Percentiles rank a stretch among this genome's conserved stretches.
Evolutionary conservation across 495 filamentous ascomycete species (phyloP).

Genomic region (Penicillium mononematosum): DNA sequence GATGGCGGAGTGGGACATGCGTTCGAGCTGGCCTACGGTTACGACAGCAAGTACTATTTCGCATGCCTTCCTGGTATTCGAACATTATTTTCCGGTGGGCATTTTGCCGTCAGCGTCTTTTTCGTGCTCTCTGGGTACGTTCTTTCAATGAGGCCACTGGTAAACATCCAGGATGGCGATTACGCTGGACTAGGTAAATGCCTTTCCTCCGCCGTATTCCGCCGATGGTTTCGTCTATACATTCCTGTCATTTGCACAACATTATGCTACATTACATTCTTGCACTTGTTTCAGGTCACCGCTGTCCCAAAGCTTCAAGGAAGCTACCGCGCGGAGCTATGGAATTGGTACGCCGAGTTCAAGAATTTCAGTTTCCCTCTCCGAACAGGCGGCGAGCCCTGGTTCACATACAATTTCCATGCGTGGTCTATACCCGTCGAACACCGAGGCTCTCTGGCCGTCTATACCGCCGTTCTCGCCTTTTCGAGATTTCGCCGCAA

Average conservation of each 20-base stretch:
- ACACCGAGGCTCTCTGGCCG: constrained; percentile 47
- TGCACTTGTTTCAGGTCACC: constrained; percentile 49
- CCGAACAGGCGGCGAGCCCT: constrained; percentile 46
- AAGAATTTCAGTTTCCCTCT: constrained; percentile 61
- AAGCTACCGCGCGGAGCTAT: constrained; percentile 45
- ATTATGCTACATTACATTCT: constrained; percentile 48
- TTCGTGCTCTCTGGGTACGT: constrained; percentile 62
- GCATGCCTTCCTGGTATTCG: constrained; percentile 40
- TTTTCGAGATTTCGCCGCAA: constrained; percentile 36
- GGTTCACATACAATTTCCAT: constrained; percentile 47
- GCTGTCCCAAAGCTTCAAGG: constrained; percentile 34
- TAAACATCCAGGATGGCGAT: constrained; percentile 48
- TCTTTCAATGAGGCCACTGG: constrained; percentile 50
- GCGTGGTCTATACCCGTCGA: constrained; percentile 55
- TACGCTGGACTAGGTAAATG: constrained; percentile 30
- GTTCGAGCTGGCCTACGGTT: constrained; percentile 35
- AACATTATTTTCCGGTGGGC: constrained; percentile 47
- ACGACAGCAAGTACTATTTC: constrained; percentile 28
- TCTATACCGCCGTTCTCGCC: constrained; percentile 42
- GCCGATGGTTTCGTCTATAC: constrained; percentile 47
- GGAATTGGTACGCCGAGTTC: constrained; percentile 56
- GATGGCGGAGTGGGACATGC: constrained; percentile 20
- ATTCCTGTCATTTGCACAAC: constrained; percentile 48
- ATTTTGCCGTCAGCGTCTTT: constrained; percentile 56
- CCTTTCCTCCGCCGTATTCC: constrained; percentile 44